Conservation (phyloP, 768 basidiomycete species). For the Tricholoma sp. region DNA sequence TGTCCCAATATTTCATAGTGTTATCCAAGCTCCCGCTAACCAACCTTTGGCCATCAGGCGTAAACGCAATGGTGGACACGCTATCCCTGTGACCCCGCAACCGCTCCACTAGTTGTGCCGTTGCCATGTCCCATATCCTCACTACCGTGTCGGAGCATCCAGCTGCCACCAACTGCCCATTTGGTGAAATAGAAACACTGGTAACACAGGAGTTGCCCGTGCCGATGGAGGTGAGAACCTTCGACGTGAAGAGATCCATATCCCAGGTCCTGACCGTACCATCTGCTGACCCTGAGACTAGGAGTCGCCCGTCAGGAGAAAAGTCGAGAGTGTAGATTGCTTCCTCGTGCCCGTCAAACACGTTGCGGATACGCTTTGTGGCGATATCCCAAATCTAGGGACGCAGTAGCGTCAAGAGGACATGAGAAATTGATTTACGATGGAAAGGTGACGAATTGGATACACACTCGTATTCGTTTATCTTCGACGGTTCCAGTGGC, state of each 20-base stretch:
- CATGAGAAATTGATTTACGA: neutral
- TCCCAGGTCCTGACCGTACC: constrained; percentile 46
- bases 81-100: constrained; percentile 77
- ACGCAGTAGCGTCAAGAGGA: constrained; percentile 16
- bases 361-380: constrained; percentile 68
- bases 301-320: constrained; percentile 76
- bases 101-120: constrained; percentile 64
- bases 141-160: constrained; percentile 74
- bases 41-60: constrained; percentile 84
- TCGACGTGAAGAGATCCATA: constrained; percentile 32
- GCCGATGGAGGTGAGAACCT: constrained; percentile 45
- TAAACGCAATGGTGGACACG: constrained; percentile 89
- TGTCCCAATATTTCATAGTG: constrained; percentile 85
- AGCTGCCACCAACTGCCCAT: constrained; percentile 59
- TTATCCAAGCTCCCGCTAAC: constrained; percentile 91
- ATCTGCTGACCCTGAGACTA: constrained; percentile 87
- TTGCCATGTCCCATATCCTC: constrained; percentile 73
- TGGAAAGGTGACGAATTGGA: neutral
- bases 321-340: constrained; percentile 95
- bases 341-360: constrained; percentile 86
- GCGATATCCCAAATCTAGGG: constrained; percentile 90
- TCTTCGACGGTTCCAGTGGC: constrained; percentile 96
- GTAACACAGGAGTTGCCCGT: constrained; percentile 76
- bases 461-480: constrained; percentile 74
- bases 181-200: constrained; percentile 73